These are phyloP conservation scores for Neonectria magnoliae DNA, from an alignment of 2,329 filamentous ascomycete genomes.

Conservation along the genomic window DNA sequence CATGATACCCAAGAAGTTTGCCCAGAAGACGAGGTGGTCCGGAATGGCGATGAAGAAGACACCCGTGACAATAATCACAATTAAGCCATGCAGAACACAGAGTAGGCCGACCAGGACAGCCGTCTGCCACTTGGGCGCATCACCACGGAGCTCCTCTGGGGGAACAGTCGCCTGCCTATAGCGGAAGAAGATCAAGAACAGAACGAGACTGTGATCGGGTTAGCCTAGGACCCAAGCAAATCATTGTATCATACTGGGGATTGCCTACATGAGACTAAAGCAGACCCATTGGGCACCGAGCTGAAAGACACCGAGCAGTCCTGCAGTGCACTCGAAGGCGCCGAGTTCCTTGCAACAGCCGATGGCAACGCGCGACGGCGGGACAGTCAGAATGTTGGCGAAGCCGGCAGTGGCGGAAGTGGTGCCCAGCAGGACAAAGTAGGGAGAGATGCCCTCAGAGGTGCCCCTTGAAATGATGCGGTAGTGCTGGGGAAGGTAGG, in stretches of 20 bases:
- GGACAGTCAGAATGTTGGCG: slow-evolving; percentile 89
- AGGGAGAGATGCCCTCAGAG: slow-evolving; percentile 94
- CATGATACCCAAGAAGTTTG: slow-evolving; percentile 84
- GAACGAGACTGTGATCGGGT: slow-evolving; percentile 71
- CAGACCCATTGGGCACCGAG: slow-evolving; percentile 92
- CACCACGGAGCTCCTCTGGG: slow-evolving; percentile 59
- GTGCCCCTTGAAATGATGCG: slow-evolving; percentile 88
- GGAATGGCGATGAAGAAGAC: slow-evolving; percentile 73
- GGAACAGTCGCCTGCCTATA: slow-evolving; percentile 64
- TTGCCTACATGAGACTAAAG: slow-evolving; percentile 86
- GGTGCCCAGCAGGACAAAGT: slow-evolving; percentile 93
- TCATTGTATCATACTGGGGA: not conserved
- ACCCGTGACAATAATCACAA: slow-evolving; percentile 74
- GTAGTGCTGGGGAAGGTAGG: slow-evolving; percentile 93
- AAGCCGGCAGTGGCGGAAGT: slow-evolving; percentile 90
- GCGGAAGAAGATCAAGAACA: slow-evolving; percentile 96
- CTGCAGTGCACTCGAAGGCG: slow-evolving; percentile 84
- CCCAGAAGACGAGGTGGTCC: slow-evolving; percentile 77
- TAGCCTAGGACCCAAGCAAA: slow-evolving; percentile 1
- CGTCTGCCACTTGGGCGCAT: slow-evolving; percentile 77
- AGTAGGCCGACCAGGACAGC: slow-evolving; percentile 78
- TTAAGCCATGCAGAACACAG: slow-evolving; percentile 80
- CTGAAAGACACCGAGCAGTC: slow-evolving; percentile 88
- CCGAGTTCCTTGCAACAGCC: slow-evolving; percentile 86
- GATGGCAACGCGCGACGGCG: slow-evolving; percentile 84